Conservation (phyloP, 352 stramenopile species). For the Phytophthora pseudosyringae region DNA sequence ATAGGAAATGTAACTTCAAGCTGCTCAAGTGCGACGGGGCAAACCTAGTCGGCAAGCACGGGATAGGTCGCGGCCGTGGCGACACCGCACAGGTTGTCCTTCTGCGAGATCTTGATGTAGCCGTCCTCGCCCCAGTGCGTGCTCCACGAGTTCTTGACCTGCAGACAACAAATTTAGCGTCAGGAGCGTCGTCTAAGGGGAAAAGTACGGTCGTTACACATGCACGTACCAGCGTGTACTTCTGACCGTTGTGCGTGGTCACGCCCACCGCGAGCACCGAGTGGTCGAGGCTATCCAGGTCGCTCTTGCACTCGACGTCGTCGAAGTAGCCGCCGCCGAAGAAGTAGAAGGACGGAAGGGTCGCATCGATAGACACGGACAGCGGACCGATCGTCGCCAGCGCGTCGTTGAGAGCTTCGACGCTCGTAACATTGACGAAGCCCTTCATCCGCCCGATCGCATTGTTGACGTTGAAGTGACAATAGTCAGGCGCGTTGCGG, state of each 20-base stretch:
- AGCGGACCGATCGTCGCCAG: constrained; percentile 83
- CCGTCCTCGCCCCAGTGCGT: constrained; percentile 94
- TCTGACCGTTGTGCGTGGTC: constrained; percentile 87
- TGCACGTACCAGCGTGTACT: constrained; percentile 88
- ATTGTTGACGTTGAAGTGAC: constrained; percentile 84
- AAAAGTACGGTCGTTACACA: too few species aligned
- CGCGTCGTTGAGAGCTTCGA: constrained; percentile 83
- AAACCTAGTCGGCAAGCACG: constrained; percentile 53
- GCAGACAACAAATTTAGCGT: background rate
- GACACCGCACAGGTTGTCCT: constrained; percentile 96
- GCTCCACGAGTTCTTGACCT: constrained; percentile 95
- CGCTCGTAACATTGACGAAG: constrained; percentile 83
- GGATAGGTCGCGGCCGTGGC: constrained; percentile 89
- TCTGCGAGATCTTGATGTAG: constrained; percentile 93
- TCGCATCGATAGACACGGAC: constrained; percentile 90
- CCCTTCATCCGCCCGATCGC: constrained; percentile 76
- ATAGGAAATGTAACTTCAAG: constrained; percentile 15
- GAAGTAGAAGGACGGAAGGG: constrained; percentile 89
- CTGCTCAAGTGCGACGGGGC: constrained; percentile 10
- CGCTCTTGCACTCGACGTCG: constrained; percentile 89
- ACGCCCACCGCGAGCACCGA: constrained; percentile 93
- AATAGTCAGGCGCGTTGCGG: constrained; percentile 89
- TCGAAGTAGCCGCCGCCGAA: constrained; percentile 89
- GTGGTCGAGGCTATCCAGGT: constrained; percentile 92
- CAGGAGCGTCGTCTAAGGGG: too few species aligned